These are phyloP conservation scores for Sphagnum contortum DNA, from an alignment of 225 moss, liverwort and hornwort species.

Conservation along the genomic window DNA sequence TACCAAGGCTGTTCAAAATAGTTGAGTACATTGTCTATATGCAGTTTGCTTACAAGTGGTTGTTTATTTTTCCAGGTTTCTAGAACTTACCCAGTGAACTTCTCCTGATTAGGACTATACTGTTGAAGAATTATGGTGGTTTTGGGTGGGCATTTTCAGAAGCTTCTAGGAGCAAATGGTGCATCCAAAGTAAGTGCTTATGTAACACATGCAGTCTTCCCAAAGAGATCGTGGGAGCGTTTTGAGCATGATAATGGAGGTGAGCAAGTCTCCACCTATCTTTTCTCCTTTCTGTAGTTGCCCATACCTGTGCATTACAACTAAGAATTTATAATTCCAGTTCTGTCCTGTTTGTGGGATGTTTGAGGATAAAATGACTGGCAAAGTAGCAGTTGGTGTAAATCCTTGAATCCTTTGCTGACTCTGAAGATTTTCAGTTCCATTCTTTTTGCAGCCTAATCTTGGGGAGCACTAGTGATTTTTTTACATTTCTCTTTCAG, in stretches of 20 bases:
- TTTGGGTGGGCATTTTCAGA: conserved; percentile 38
- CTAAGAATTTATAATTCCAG: too few species aligned
- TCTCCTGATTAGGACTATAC: too few species aligned
- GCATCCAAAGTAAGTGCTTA: conserved; percentile 96
- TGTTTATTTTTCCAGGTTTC: neutral
- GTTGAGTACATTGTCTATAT: neutral
- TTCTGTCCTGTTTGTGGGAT: too few species aligned
- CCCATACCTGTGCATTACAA: too few species aligned
- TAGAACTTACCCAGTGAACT: neutral
- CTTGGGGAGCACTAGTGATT: too few species aligned
- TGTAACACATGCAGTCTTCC: conserved; percentile 93
- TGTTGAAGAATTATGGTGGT: neutral
- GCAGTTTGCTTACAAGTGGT: neutral
- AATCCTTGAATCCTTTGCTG: too few species aligned
- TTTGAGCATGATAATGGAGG: conserved; percentile 61
- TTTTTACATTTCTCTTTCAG: too few species aligned
- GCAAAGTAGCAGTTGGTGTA: too few species aligned
- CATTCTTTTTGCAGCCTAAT: too few species aligned
- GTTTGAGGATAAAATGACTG: too few species aligned
- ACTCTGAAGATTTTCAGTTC: too few species aligned
- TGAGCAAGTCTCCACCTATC: conserved; percentile 1
- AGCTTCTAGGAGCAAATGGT: conserved; percentile 66
- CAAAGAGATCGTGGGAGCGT: conserved; percentile 85
- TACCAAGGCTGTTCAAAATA: neutral
- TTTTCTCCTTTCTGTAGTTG: neutral